These are phyloP conservation scores for Erythrophleum fordii DNA, from an alignment of 306 rosid genomes.

Conservation along the genomic window DNA sequence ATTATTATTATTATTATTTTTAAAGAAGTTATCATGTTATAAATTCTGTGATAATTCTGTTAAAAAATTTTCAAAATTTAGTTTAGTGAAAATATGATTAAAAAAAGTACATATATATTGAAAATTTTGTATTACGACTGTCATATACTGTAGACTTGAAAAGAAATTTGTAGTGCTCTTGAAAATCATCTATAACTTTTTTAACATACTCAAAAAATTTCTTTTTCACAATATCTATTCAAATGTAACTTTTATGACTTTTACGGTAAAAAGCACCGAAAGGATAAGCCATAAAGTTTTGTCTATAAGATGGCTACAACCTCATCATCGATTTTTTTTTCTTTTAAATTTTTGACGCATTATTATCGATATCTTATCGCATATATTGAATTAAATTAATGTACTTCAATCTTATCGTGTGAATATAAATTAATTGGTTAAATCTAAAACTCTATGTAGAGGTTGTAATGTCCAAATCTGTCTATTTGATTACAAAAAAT, in stretches of 20 bases:
- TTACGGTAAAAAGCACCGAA: neutral
- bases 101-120: no score
- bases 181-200: neutral
- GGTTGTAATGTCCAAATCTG: slow-evolving; percentile 1
- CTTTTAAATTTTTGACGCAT: neutral
- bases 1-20: neutral
- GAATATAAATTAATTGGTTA: neutral
- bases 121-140: no score
- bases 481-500: neutral
- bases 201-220: no score
- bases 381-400: neutral
- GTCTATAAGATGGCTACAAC: neutral
- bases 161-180: no score
- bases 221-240: no score
- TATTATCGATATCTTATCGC: neutral
- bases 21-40: neutral
- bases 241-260: neutral
- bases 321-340: neutral
- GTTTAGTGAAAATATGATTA: no score
- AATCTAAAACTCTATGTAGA: neutral
- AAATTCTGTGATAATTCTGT: no score
- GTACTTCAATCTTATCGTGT: neutral
- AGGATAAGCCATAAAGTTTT: neutral
- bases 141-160: no score
- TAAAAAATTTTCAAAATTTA: no score